phyloP scores from a whole-genome alignment of 257 asterid genomes.

The Euphrasia confusa region DNA sequence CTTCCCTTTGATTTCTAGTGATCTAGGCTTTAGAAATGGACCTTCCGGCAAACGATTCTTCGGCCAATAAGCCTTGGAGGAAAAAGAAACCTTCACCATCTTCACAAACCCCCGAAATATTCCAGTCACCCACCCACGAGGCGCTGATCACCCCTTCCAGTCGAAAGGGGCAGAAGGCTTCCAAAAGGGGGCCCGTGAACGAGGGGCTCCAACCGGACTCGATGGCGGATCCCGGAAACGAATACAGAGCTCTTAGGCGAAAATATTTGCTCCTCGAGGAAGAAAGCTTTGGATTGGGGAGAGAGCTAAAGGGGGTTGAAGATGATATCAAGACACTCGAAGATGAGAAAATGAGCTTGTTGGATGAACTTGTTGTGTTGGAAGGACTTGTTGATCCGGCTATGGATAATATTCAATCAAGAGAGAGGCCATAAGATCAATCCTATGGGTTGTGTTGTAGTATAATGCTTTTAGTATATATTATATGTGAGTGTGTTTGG shows the following conservation, averaged over 20 bases:
- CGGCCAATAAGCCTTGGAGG: conserved; percentile 37
- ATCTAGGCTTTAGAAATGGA: conserved; percentile 34
- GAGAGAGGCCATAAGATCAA: conserved; percentile 31
- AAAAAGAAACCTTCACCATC: conserved; percentile 46
- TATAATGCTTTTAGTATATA: not conserved
- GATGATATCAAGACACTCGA: conserved; percentile 67
- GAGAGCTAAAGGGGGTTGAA: conserved; percentile 60
- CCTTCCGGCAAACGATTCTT: conserved; percentile 27
- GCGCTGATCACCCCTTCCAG: conserved; percentile 16
- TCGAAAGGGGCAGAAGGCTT: conserved; percentile 44
- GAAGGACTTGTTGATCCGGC: conserved; percentile 77
- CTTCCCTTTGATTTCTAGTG: conserved; percentile 1
- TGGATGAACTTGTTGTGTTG: conserved; percentile 86
- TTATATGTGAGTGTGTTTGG: too few relatives aligned
- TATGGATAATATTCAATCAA: conserved; percentile 42
- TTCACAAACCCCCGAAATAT: conserved; percentile 25
- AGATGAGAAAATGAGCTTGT: conserved; percentile 65
- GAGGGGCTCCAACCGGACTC: conserved; percentile 38
- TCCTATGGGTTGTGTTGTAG: conserved; percentile 3
- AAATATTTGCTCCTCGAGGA: conserved; percentile 78
- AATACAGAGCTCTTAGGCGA: conserved; percentile 66
- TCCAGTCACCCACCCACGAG: conserved; percentile 36
- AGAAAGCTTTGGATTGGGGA: conserved; percentile 60
- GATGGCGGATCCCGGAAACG: conserved; percentile 43
- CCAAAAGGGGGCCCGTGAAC: conserved; percentile 35